Base-by-base conservation (phyloP, 148 eudicot species). In the Suaeda aralocaspica region DNA sequence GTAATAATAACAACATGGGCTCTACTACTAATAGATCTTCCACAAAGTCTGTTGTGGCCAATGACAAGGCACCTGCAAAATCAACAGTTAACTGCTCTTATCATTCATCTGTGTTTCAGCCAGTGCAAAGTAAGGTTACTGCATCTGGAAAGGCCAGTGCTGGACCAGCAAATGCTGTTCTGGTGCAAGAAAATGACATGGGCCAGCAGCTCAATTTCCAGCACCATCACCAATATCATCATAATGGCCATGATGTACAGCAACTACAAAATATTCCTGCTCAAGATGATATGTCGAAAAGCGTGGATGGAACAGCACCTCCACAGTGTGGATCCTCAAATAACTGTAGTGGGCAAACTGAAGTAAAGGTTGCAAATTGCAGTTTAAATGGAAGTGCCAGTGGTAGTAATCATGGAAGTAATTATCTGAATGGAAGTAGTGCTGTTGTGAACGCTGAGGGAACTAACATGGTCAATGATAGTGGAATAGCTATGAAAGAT, bases 1-100 rank as follows among this genome's bases (percentile, higher is more conserved):
- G 89, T 77, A 86, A 86, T 71, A 89, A 89, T 45, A 83, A 83
- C 44, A 91, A 89, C 67, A 85, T 85, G 91, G 91, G 84, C 53
- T 89, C 91, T 60, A 82, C 91, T 28, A 87, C 89, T 59, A 73
- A 85, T 61, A 76, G 76, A 52, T 76, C 80, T 24, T 80, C 73
- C 78, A 76, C 75, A 42, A 83, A 83, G 48, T 75, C 82, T 48
- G 60, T 77, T 67, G 57, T 72, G 65, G 66, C 61, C 29, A 69
- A 21, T 56, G 86, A 84, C 59, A 80, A 72, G 66, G 56, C 74
- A 64, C 67, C 68, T 39, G 53, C 79, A 36, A 87, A 75, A 73
- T 74, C 88, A 36, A 59, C 72, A 18, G 79, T 83, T 41, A 81
- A 79, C 36, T 70, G 62, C 69, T n/a, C 73, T 72, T 28, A 62